Evolutionary conservation across 2,329 filamentous ascomycete species (phyloP).

Genomic region (Bretziella fagacearum): DNA sequence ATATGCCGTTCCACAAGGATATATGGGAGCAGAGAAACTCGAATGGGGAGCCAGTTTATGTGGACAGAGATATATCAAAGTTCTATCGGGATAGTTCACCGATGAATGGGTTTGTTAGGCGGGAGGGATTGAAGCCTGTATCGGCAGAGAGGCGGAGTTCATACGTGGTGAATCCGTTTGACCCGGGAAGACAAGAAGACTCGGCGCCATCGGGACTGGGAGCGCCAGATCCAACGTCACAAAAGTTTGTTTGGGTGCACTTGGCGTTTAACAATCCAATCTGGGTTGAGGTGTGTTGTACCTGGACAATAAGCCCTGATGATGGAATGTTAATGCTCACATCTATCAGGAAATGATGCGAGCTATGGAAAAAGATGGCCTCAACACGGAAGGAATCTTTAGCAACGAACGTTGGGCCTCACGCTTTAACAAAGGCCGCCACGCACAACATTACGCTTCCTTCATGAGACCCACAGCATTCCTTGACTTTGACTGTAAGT

Average conservation of each 20-base stretch:
- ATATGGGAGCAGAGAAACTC: background rate
- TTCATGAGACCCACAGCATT: conserved; percentile 28
- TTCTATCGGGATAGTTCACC: background rate
- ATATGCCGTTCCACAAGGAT: background rate
- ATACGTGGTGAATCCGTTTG: conserved; percentile 4
- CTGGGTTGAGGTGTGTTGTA: conserved; percentile 35
- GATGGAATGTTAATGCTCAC: conserved; percentile 7
- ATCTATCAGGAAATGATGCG: conserved; percentile 26
- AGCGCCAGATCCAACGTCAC: conserved; percentile 4
- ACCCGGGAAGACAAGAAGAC: background rate
- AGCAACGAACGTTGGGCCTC: conserved; percentile 32
- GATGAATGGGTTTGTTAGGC: background rate
- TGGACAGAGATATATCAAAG: background rate
- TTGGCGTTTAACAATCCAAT: conserved; percentile 39
- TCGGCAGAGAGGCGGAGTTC: conserved; percentile 3
- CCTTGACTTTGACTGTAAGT: conserved; percentile 5
- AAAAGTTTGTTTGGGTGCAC: conserved; percentile 28
- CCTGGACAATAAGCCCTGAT: background rate
- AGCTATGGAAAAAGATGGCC: conserved; percentile 25
- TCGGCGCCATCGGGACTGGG: background rate
- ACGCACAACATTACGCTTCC: conserved; percentile 33
- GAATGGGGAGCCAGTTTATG: too few relatives aligned
- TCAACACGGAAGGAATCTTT: conserved; percentile 26
- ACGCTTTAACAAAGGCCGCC: conserved; percentile 31
- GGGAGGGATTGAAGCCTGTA: background rate